These are phyloP conservation scores for Umbelopsis isabellina DNA, from an alignment of 192 early-diverging fungal genomes.

Conservation along the genomic window DNA sequence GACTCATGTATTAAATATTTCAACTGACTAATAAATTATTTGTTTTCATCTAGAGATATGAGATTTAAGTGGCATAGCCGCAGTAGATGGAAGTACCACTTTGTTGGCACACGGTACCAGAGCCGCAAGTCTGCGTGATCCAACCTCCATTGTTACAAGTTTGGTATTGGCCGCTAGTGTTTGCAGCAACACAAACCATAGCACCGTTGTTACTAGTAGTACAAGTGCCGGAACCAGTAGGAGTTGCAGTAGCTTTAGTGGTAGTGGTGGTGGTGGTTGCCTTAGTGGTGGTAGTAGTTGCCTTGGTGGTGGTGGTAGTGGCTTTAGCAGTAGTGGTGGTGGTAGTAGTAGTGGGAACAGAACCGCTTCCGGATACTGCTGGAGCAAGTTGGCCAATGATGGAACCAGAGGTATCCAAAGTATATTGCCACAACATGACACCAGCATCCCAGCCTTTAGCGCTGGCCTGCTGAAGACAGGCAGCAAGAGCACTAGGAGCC, in stretches of 20 bases:
- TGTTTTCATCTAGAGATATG: not conserved
- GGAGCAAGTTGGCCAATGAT: conserved; percentile 27
- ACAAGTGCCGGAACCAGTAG: not conserved
- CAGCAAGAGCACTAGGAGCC: conserved; percentile 29
- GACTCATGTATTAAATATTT: not conserved
- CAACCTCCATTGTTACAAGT: conserved; percentile 17
- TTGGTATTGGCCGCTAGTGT: not conserved
- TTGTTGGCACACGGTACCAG: conserved; percentile 22
- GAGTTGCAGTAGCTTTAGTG: not conserved
- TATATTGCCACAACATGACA: conserved; percentile 45
- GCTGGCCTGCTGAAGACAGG: conserved; percentile 37
- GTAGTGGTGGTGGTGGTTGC: not conserved
- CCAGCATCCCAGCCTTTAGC: conserved; percentile 43
- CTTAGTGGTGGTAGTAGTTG: not conserved
- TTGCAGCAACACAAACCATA: conserved; percentile 9
- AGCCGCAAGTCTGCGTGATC: not conserved
- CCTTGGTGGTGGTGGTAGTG: conserved; percentile 8
- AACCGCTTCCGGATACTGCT: not conserved
- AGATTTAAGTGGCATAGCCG: conserved; percentile 16
- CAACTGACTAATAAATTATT: not conserved
- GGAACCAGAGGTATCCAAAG: conserved; percentile 31
- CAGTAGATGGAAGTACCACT: conserved; percentile 23
- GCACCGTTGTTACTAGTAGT: conserved; percentile 19
- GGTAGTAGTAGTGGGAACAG: not conserved
- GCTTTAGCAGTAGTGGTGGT: conserved; percentile 5